Conservation (phyloP, 805 yeast species). For the Peterozyma xylosa region DNA sequence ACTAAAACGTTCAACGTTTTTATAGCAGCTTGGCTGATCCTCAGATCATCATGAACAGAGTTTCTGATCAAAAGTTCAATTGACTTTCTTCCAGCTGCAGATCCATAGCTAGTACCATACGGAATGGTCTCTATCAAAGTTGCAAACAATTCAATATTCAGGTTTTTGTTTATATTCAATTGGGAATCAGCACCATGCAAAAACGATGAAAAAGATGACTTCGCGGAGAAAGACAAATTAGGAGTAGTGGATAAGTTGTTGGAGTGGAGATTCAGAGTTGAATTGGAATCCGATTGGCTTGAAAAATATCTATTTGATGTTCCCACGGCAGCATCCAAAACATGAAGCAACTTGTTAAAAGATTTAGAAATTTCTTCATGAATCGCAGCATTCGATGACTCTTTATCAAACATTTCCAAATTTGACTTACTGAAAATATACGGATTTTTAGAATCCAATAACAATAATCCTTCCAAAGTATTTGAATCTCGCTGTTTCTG, state of each 20-base stretch:
- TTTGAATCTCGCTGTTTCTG: not conserved
- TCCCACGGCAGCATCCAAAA: constrained; percentile 58
- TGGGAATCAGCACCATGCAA: constrained; percentile 6
- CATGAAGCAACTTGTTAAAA: constrained; percentile 44
- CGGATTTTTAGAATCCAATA: not conserved
- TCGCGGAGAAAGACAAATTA: constrained; percentile 12
- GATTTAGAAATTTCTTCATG: constrained; percentile 68
- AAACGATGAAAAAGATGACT: constrained; percentile 6
- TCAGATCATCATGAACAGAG: constrained; percentile 56
- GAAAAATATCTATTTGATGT: constrained; percentile 20
- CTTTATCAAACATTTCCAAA: constrained; percentile 35
- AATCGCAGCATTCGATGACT: constrained; percentile 36
- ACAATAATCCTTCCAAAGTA: not conserved
- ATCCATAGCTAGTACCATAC: constrained; percentile 44
- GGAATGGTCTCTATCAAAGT: constrained; percentile 68
- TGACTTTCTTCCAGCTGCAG: constrained; percentile 52
- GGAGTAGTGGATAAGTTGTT: constrained; percentile 7
- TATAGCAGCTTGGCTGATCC: constrained; percentile 59
- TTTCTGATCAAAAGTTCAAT: constrained; percentile 76
- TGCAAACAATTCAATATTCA: constrained; percentile 50
- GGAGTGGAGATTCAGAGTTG: constrained; percentile 12
- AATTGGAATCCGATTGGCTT: constrained; percentile 7
- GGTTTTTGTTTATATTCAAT: not conserved
- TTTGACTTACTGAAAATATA: constrained; percentile 17
- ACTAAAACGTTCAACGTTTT: constrained; percentile 61